Evolutionary conservation across 78 protist genomes (phyloP).

Genomic region (Reticulomyxa filosa): DNA sequence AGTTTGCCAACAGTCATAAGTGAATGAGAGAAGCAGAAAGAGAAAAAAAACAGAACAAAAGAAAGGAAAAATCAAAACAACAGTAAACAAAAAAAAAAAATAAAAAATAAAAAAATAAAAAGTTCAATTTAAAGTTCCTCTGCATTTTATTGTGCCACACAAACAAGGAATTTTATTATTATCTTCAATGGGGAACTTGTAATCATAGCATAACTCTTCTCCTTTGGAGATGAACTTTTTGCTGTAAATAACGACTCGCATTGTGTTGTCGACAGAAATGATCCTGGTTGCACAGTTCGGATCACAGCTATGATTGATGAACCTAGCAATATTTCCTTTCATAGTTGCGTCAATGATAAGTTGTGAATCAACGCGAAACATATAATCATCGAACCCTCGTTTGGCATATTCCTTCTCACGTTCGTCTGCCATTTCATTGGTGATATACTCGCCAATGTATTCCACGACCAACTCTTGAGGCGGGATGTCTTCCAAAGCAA

Average conservation of each 20-base stretch:
- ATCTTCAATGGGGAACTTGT: conserved; percentile 81
- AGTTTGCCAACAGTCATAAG: no score
- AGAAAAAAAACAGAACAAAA: no score
- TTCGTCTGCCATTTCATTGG: conserved; percentile 49
- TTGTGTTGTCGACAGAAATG: conserved; percentile 26
- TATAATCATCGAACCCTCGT: conserved; percentile 52
- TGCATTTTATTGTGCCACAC: conserved; percentile 56
- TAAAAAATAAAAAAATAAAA: no score
- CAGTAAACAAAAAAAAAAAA: no score
- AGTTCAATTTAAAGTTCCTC: conserved; percentile 35
- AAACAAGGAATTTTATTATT: conserved; percentile 68
- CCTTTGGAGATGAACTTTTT: conserved; percentile 45
- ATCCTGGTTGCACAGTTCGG: conserved; percentile 82
- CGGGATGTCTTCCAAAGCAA: conserved; percentile 15
- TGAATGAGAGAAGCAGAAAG: no score
- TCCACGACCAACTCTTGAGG: conserved; percentile 73
- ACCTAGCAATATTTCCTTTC: conserved; percentile 76
- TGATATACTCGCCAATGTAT: conserved; percentile 82
- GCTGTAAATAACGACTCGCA: conserved; percentile 39
- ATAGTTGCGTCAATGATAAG: conserved; percentile 77
- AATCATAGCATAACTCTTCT: conserved; percentile 81
- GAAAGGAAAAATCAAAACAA: no score
- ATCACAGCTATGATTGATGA: conserved; percentile 90
- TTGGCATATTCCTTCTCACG: conserved; percentile 56
- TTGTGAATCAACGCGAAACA: conserved; percentile 70